phyloP scores from a whole-genome alignment of 805 yeast genomes.

The Metschnikowia lachancei region DNA sequence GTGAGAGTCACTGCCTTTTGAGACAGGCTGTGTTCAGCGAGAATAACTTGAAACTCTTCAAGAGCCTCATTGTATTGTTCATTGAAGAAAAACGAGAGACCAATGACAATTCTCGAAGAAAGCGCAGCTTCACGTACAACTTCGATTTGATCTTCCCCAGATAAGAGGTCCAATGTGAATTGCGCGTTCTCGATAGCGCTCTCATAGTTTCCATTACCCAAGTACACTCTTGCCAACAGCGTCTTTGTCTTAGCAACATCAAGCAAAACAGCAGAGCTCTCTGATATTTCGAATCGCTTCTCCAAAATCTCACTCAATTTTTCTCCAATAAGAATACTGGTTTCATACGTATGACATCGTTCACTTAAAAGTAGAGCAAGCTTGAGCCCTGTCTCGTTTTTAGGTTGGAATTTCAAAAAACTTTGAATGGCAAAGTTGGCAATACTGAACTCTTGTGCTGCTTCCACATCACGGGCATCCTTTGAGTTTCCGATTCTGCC shows the following conservation, averaged over 20 bases:
- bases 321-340: conserved; percentile 49
- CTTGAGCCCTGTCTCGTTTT: conserved; percentile 55
- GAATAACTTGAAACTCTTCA: conserved; percentile 62
- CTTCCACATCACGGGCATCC: conserved; percentile 54
- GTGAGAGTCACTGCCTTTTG: conserved; percentile 68
- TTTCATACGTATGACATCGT: conserved; percentile 59
- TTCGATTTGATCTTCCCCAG: conserved; percentile 31
- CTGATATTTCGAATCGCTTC: conserved; percentile 52
- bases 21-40: conserved; percentile 51
- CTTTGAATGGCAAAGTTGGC: conserved; percentile 66
- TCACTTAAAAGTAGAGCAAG: conserved; percentile 61
- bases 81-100: conserved; percentile 64
- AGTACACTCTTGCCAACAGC: conserved; percentile 66
- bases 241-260: conserved; percentile 60
- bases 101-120: conserved; percentile 69
- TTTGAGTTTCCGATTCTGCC: conserved; percentile 41
- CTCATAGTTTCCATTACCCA: conserved; percentile 58
- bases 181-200: conserved; percentile 62
- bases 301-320: conserved; percentile 52
- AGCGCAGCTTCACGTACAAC: conserved; percentile 33
- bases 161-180: conserved; percentile 49
- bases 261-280: conserved; percentile 44
- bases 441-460: conserved; percentile 62
- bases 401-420: conserved; percentile 60
- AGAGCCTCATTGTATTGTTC: conserved; percentile 64